A percentile compares a stretch with the other conserved stretches of the same genome.
Evolutionary conservation across 768 basidiomycete genomes (phyloP).

Genomic region (Suillus lakei): DNA sequence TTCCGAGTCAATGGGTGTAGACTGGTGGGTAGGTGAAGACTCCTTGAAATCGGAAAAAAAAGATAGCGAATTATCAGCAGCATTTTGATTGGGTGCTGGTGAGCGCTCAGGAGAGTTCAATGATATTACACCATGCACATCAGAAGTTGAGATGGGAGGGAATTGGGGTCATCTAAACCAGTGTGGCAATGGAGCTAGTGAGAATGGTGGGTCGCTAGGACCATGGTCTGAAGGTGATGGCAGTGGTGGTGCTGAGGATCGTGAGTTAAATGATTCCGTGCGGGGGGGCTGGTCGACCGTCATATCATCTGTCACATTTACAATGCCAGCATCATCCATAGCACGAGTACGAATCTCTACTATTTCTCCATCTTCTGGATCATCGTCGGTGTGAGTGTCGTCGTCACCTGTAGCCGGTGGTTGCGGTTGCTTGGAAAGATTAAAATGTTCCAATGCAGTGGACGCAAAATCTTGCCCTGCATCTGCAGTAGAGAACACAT

Average conservation of each 20-base stretch:
- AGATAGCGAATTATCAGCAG: background rate
- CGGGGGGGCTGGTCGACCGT: background rate
- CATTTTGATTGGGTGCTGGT: background rate
- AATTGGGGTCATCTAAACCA: background rate
- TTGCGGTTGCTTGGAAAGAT: background rate
- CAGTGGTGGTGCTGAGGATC: too few relatives aligned
- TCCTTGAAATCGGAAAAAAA: background rate
- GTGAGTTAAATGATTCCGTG: too few relatives aligned
- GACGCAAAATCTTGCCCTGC: conserved; percentile 11
- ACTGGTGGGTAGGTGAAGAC: background rate
- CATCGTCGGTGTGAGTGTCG: background rate
- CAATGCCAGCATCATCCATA: background rate
- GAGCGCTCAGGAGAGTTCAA: background rate
- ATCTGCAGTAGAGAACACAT: background rate
- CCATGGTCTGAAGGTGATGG: too few relatives aligned
- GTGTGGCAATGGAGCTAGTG: background rate
- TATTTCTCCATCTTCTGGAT: background rate
- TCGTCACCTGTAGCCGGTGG: background rate
- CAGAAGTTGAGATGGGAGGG: background rate
- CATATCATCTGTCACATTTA: background rate
- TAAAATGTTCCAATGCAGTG: background rate
- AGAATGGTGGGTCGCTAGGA: background rate
- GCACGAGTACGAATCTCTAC: background rate
- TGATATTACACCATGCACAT: background rate
- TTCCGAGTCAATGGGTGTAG: background rate